A percentile compares a stretch with the other conserved stretches of the same genome.
These are phyloP conservation scores for Plasmopara viticola DNA, from an alignment of 352 stramenopile species.

Conservation along the genomic window DNA sequence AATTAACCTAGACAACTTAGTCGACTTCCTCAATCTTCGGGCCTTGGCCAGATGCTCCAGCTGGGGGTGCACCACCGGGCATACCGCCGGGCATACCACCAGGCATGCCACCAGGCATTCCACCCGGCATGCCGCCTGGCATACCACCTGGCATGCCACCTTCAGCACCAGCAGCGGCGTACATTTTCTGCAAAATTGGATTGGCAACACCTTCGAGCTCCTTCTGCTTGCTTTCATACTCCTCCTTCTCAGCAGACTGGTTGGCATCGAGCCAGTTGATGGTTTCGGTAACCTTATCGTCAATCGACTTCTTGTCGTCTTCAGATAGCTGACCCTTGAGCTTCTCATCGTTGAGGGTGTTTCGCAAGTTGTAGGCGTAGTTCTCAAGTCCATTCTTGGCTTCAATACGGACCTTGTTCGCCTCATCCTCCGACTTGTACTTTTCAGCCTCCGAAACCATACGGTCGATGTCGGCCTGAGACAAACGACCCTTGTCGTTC, in stretches of 20 bases:
- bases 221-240: constrained; percentile 97
- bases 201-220: constrained; percentile 98
- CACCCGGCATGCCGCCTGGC: too few relatives aligned
- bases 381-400: constrained; percentile 94
- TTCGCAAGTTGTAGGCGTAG: constrained; percentile 96
- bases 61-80: too few relatives aligned
- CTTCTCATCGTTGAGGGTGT: constrained; percentile 89
- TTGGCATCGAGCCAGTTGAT: constrained; percentile 99
- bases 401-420: constrained; percentile 96
- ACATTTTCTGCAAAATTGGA: constrained; percentile 98
- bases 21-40: too few relatives aligned
- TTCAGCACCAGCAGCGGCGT: too few relatives aligned
- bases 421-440: too few relatives aligned
- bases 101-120: too few relatives aligned
- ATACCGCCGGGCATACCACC: too few relatives aligned
- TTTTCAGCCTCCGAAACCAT: constrained; percentile 98
- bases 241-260: constrained; percentile 96
- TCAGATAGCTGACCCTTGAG: constrained; percentile 38
- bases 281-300: constrained; percentile 93
- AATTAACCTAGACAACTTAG: too few relatives aligned
- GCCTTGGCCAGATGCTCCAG: too few relatives aligned
- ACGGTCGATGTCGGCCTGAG: constrained; percentile 97
- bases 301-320: constrained; percentile 94
- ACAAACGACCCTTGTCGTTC: constrained; percentile 97
- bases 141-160: constrained; percentile 53